These are phyloP conservation scores for Teratosphaeria viscida DNA, from an alignment of 2,329 filamentous ascomycete species.

Conservation along the genomic window DNA sequence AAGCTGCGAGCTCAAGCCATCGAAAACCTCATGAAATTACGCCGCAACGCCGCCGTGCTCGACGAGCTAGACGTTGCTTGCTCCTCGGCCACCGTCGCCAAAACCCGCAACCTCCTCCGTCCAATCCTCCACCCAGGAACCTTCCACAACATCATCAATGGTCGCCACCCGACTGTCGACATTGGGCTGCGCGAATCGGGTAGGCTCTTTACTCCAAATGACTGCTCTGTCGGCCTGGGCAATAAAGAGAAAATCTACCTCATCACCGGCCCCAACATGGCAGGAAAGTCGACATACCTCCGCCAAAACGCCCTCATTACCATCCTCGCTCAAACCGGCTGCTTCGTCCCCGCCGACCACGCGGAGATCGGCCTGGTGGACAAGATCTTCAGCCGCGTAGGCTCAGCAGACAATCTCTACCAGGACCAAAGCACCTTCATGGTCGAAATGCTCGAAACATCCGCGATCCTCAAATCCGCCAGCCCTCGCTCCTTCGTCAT, in stretches of 20 bases:
- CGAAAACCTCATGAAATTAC: constrained; percentile 69
- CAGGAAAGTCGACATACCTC: constrained; percentile 89
- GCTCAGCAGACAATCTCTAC: constrained; percentile 91
- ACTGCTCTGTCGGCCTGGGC: constrained; percentile 60
- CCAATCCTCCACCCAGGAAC: constrained; percentile 57
- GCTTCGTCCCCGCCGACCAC: constrained; percentile 80
- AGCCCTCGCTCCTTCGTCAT: constrained; percentile 79
- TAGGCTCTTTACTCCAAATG: constrained; percentile 71
- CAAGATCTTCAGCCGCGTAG: constrained; percentile 77
- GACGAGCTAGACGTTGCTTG: constrained; percentile 88
- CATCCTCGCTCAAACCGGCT: constrained; percentile 84
- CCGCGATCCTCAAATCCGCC: constrained; percentile 74
- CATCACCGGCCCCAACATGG: constrained; percentile 90
- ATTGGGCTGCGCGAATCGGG: constrained; percentile 69
- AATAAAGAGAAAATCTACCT: constrained; percentile 60
- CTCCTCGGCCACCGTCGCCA: constrained; percentile 70
- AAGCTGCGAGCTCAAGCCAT: constrained; percentile 67
- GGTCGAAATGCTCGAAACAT: constrained; percentile 98
- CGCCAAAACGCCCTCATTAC: constrained; percentile 92
- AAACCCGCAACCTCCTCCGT: constrained; percentile 61
- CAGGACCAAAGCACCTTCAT: constrained; percentile 95
- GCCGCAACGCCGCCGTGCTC: constrained; percentile 80
- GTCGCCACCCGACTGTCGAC: constrained; percentile 88
- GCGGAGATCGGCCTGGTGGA: constrained; percentile 88
- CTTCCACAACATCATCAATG: constrained; percentile 67